Conservation (phyloP, 768 basidiomycete species). For the Phylloporus sp. region DNA sequence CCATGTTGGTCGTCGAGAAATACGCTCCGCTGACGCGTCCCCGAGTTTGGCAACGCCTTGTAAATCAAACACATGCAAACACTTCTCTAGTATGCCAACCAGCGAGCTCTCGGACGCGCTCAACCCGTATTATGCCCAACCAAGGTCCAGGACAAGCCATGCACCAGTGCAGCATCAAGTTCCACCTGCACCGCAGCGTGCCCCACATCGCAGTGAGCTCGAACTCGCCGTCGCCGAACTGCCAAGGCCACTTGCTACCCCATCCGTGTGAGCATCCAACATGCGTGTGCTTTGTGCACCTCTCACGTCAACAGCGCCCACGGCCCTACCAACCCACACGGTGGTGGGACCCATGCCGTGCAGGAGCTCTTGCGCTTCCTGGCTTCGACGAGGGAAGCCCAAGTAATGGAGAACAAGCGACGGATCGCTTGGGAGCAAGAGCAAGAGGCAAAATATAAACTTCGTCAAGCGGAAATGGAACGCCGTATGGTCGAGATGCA, state of each 20-base stretch:
- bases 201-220: constrained; percentile 60
- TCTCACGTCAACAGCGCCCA: constrained; percentile 11
- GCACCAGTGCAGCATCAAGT: constrained; percentile 15
- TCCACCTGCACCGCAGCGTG: constrained; percentile 36
- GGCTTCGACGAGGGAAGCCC: constrained; percentile 51
- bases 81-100: constrained; percentile 43
- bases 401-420: constrained; percentile 56
- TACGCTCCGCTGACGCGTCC: constrained; percentile 38
- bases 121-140: constrained; percentile 57
- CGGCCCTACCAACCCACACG: constrained; percentile 24
- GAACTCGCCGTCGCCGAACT: constrained; percentile 54
- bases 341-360: constrained; percentile 41
- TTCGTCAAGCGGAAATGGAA: constrained; percentile 57
- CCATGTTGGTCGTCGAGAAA: constrained; percentile 17
- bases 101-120: constrained; percentile 79
- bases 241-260: constrained; percentile 25
- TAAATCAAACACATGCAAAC: constrained; percentile 30
- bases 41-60: constrained; percentile 23
- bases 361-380: constrained; percentile 60
- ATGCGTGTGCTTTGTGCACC: background rate
- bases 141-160: constrained; percentile 30
- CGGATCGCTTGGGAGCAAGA: constrained; percentile 65
- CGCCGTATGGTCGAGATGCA: constrained; percentile 50
- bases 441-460: constrained; percentile 54
- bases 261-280: constrained; percentile 34